phyloP scores from a whole-genome alignment of 805 yeast species.

The Wickerhamomyces canadensis region DNA sequence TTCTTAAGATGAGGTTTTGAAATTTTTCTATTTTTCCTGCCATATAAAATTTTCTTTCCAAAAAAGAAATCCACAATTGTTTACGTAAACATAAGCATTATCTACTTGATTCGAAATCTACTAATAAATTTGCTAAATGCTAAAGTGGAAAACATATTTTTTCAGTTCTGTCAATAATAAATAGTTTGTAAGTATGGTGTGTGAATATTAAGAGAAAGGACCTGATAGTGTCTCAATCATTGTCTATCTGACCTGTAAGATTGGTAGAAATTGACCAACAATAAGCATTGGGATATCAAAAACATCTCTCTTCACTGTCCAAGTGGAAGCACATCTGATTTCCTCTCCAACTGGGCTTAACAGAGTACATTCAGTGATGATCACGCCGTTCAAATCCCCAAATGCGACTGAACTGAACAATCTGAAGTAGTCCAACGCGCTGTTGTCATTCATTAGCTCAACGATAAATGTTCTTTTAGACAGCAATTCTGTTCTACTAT shows the following conservation, averaged over 20 bases:
- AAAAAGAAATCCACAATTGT: slow-evolving; percentile 1
- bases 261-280: slow-evolving; percentile 75
- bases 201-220: too few species aligned
- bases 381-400: slow-evolving; percentile 33
- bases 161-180: too few species aligned
- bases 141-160: too few species aligned
- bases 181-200: too few species aligned
- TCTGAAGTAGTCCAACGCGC: slow-evolving; percentile 66
- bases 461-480: slow-evolving; percentile 63
- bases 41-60: background rate
- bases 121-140: background rate
- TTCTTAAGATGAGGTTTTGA: too few species aligned
- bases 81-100: background rate
- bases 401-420: slow-evolving; percentile 57
- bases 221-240: too few species aligned
- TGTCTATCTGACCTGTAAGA: slow-evolving; percentile 31
- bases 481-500: slow-evolving; percentile 50
- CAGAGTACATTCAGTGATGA: slow-evolving; percentile 34
- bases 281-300: slow-evolving; percentile 82
- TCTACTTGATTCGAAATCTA: too few species aligned
- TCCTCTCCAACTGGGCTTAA: slow-evolving; percentile 31
- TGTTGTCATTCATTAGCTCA: slow-evolving; percentile 77
- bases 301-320: slow-evolving; percentile 81
- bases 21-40: background rate
- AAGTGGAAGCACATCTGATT: slow-evolving; percentile 68